A percentile compares a stretch with the other conserved stretches of the same genome.
Evolutionary conservation across 2,329 filamentous ascomycete genomes (phyloP).

Genomic region (Aureobasidium sp.): DNA sequence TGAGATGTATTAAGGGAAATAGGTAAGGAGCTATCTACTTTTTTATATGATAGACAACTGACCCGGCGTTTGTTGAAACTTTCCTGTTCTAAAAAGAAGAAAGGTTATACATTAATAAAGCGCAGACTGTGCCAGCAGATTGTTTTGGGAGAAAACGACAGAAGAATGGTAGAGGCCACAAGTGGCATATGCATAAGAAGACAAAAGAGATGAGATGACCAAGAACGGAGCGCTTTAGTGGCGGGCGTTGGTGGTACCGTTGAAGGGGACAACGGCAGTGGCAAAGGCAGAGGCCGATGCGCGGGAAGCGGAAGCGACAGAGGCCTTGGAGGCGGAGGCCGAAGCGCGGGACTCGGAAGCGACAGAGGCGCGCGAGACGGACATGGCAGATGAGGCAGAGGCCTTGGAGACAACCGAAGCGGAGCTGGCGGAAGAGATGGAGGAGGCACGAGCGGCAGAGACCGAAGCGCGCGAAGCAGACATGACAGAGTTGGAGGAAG

Average conservation of each 20-base stretch:
- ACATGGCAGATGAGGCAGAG: background rate
- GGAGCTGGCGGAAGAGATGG: background rate
- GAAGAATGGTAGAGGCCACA: background rate
- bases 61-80: too few species aligned
- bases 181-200: background rate
- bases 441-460: conserved; percentile 1
- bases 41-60: background rate
- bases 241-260: conserved; percentile 4
- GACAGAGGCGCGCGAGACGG: background rate
- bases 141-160: background rate
- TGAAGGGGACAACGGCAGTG: conserved; percentile 5
- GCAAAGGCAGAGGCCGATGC: conserved; percentile 3
- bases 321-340: background rate
- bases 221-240: background rate
- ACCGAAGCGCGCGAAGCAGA: conserved; percentile 2
- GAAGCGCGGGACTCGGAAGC: conserved; percentile 6
- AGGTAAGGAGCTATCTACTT: background rate
- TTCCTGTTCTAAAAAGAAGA: background rate
- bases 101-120: background rate
- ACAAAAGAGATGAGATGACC: background rate
- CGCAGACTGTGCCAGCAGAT: conserved; percentile 1
- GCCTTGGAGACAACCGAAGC: background rate
- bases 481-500: background rate
- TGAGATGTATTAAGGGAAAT: background rate
- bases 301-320: background rate